Evolutionary conservation across 495 filamentous ascomycete species (phyloP).

Genomic region (Acidomyces sp.): DNA sequence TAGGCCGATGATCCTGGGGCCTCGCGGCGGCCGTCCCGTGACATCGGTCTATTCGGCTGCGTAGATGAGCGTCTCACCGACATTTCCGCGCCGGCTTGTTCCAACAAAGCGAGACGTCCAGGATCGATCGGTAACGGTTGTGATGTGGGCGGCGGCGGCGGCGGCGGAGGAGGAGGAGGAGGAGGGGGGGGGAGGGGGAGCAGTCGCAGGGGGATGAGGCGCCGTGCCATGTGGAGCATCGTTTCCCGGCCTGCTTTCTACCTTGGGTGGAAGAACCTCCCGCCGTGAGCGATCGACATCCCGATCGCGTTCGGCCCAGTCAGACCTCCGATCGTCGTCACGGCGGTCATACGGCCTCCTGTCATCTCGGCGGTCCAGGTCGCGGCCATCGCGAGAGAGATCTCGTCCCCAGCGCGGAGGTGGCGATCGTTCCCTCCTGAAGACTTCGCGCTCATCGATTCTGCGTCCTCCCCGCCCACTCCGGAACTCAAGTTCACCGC

Average conservation of each 20-base stretch:
- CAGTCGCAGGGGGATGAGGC: neutral
- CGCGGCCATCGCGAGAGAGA: slow-evolving; percentile 24
- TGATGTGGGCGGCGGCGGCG: slow-evolving; percentile 1
- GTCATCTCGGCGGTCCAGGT: slow-evolving; percentile 28
- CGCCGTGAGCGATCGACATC: slow-evolving; percentile 20
- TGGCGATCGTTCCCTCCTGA: slow-evolving; percentile 50
- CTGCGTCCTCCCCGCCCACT: slow-evolving; percentile 5
- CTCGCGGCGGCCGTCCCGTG: slow-evolving; percentile 10
- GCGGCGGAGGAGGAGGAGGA: neutral
- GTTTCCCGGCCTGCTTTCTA: slow-evolving; percentile 5
- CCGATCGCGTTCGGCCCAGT: slow-evolving; percentile 26
- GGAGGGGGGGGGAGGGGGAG: no score
- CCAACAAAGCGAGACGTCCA: slow-evolving; percentile 14
- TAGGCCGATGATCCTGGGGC: slow-evolving; percentile 12
- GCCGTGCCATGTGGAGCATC: slow-evolving; percentile 1
- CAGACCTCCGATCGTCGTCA: slow-evolving; percentile 43
- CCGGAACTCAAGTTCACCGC: slow-evolving; percentile 51
- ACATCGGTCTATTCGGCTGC: neutral
- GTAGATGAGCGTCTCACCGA: slow-evolving; percentile 6
- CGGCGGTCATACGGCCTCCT: slow-evolving; percentile 29
- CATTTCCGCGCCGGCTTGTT: slow-evolving; percentile 11
- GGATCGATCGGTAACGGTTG: slow-evolving; percentile 13
- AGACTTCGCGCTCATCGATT: slow-evolving; percentile 41
- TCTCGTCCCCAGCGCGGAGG: slow-evolving; percentile 24
- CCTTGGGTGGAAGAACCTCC: slow-evolving; percentile 15